These are phyloP conservation scores for Parathielavia hyrcaniae DNA, from an alignment of 495 filamentous ascomycete genomes.

Conservation along the genomic window DNA sequence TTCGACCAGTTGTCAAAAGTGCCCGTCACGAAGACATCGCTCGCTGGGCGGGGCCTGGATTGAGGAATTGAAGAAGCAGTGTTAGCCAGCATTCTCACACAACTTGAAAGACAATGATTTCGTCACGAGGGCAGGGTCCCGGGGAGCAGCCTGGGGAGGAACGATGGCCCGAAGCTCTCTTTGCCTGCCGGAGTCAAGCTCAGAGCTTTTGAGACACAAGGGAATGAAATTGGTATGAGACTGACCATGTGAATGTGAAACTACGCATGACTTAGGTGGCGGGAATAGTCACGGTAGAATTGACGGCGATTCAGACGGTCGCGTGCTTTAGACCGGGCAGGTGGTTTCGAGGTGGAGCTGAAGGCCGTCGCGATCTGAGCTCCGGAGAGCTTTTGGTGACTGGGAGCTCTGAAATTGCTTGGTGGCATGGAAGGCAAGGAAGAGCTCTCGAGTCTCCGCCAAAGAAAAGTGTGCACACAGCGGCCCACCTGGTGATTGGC, in stretches of 20 bases:
- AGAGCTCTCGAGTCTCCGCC: neutral
- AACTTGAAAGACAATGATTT: slow-evolving; percentile 5
- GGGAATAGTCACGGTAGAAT: neutral
- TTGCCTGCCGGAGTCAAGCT: too few relatives aligned
- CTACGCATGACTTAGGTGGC: slow-evolving; percentile 43
- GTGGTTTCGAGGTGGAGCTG: neutral
- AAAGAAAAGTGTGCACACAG: neutral
- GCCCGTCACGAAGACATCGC: slow-evolving; percentile 90
- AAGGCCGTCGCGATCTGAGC: neutral
- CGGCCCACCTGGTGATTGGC: neutral
- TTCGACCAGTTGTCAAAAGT: slow-evolving; percentile 93
- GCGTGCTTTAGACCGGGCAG: neutral
- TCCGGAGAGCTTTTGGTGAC: neutral
- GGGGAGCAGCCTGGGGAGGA: slow-evolving; percentile 5
- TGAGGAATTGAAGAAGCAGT: neutral
- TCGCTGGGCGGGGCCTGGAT: slow-evolving; percentile 63
- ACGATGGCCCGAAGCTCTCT: neutral
- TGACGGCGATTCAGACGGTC: neutral
- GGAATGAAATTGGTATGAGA: slow-evolving; percentile 10
- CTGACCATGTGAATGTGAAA: slow-evolving; percentile 52
- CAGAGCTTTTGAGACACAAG: too few relatives aligned
- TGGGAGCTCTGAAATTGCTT: neutral
- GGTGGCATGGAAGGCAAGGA: neutral
- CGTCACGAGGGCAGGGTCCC: slow-evolving; percentile 20
- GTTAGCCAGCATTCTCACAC: slow-evolving; percentile 14